These are phyloP conservation scores for Coniochaeta sp. DNA, from an alignment of 2,329 filamentous ascomycete species.

Conservation along the genomic window DNA sequence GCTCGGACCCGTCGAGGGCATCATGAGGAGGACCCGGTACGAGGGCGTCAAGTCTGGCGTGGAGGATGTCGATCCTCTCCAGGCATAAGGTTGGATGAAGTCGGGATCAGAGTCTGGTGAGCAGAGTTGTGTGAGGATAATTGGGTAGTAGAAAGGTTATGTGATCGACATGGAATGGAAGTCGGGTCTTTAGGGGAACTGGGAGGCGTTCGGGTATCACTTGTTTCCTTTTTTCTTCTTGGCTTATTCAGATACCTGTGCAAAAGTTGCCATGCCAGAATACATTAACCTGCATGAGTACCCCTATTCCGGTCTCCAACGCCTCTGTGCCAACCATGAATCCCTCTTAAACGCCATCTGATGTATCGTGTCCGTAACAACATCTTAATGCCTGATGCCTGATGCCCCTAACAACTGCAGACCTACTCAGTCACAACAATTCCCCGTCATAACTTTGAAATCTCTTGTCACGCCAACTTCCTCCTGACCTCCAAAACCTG, in stretches of 20 bases:
- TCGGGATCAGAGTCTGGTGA: too few relatives aligned
- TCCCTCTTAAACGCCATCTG: background rate
- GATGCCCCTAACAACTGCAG: too few relatives aligned
- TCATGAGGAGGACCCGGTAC: constrained; percentile 76
- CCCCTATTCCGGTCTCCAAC: background rate
- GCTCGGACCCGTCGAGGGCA: constrained; percentile 85
- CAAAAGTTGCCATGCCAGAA: constrained; percentile 8
- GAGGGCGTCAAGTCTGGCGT: constrained; percentile 53
- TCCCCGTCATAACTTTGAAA: too few relatives aligned
- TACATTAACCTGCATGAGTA: background rate
- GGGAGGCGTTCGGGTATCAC: constrained; percentile 2
- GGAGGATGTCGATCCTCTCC: constrained; percentile 61
- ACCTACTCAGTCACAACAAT: too few relatives aligned
- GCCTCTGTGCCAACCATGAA: background rate
- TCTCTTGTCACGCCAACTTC: constrained; percentile 11
- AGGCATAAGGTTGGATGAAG: too few relatives aligned
- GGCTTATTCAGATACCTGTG: constrained; percentile 13
- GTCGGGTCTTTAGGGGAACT: background rate
- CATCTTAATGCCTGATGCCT: too few relatives aligned
- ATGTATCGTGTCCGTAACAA: too few relatives aligned
- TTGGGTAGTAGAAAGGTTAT: background rate
- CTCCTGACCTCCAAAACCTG: constrained; percentile 61
- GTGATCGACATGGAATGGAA: background rate
- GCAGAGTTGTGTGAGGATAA: constrained; percentile 4
- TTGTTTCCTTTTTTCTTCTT: constrained; percentile 7